These are phyloP conservation scores for Gastrolobium villosum DNA, from an alignment of 306 rosid genomes.

Conservation along the genomic window DNA sequence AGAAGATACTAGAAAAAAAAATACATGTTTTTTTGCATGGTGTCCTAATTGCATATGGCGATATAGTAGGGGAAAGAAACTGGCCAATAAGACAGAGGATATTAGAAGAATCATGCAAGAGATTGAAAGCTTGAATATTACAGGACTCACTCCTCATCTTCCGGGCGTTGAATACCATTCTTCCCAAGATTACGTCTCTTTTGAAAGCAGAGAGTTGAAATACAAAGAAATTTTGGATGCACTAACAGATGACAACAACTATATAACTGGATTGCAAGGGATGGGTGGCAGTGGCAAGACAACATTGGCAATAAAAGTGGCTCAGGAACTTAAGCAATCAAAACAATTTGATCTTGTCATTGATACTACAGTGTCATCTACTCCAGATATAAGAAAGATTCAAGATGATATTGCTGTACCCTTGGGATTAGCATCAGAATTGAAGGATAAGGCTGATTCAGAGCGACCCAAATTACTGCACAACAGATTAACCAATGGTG, in stretches of 20 bases:
- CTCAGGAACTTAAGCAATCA: background rate
- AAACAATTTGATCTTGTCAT: background rate
- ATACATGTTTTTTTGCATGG: background rate
- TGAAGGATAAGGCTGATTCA: too few species aligned
- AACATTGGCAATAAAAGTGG: background rate
- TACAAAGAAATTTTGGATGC: background rate
- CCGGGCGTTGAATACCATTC: background rate
- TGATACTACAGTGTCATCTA: background rate
- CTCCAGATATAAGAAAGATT: too few species aligned
- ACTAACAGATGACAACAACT: background rate
- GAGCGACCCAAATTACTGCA: too few species aligned
- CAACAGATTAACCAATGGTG: background rate
- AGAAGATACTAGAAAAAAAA: background rate
- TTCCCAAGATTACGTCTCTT: background rate
- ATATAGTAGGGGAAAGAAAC: background rate
- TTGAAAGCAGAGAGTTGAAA: background rate
- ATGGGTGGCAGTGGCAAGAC: slow-evolving; percentile 23
- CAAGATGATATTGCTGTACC: too few species aligned
- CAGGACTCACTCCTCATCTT: background rate
- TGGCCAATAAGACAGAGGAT: too few species aligned
- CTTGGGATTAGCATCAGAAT: too few species aligned
- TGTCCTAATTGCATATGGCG: background rate
- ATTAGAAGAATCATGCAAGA: background rate
- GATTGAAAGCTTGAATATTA: background rate
- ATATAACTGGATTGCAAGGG: background rate